phyloP scores from a whole-genome alignment of 2,329 filamentous ascomycete species.

The Shiraia sp. region DNA sequence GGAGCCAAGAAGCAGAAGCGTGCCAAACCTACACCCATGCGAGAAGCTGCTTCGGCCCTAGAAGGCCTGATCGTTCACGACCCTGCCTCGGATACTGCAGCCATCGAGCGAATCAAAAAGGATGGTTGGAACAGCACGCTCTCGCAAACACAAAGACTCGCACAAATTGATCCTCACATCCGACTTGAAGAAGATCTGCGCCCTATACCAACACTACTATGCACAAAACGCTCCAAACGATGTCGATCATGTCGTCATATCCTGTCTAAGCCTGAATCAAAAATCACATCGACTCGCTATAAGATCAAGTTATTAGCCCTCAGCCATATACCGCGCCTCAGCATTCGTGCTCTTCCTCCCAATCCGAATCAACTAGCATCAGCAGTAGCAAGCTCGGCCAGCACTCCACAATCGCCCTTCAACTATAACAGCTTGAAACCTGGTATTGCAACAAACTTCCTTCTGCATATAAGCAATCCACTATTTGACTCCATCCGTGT shows the following conservation, averaged over 20 bases:
- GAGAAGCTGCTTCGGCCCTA: constrained; percentile 70
- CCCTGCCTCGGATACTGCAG: constrained; percentile 62
- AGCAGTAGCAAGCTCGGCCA: constrained; percentile 25
- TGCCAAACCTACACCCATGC: constrained; percentile 73
- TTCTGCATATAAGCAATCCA: constrained; percentile 90
- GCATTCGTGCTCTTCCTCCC: constrained; percentile 65
- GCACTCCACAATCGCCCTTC: constrained; percentile 31
- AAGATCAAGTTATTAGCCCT: constrained; percentile 85
- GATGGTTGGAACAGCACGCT: constrained; percentile 70
- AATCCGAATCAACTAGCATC: constrained; percentile 55
- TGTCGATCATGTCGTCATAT: constrained; percentile 93
- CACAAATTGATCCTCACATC: constrained; percentile 55
- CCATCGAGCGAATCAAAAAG: constrained; percentile 59
- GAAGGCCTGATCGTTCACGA: constrained; percentile 73
- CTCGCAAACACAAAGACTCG: constrained; percentile 55
- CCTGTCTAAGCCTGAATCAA: constrained; percentile 89
- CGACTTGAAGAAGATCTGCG: constrained; percentile 75
- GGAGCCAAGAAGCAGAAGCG: constrained; percentile 59
- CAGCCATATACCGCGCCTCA: constrained; percentile 83
- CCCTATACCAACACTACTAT: constrained; percentile 79
- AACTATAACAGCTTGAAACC: constrained; percentile 55
- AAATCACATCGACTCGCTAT: constrained; percentile 85
- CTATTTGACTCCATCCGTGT: constrained; percentile 90
- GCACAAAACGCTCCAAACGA: constrained; percentile 91
- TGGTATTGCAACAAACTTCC: constrained; percentile 69